Conservation (phyloP, 2,329 filamentous ascomycete species). For the Cordyceps tenuipes region DNA sequence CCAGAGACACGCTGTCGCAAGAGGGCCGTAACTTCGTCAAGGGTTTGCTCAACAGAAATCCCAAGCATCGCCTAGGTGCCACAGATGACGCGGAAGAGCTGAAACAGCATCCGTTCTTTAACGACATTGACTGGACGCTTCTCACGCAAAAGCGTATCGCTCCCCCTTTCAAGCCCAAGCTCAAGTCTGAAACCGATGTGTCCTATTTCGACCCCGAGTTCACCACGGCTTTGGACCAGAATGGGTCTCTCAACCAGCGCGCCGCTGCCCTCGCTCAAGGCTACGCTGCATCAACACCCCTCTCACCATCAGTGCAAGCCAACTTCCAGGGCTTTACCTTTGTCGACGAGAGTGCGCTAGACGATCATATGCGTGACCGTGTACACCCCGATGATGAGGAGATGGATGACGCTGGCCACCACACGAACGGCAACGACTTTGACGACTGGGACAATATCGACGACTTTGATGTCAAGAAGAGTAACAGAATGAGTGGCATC, state of each 20-base stretch:
- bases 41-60: constrained; percentile 91
- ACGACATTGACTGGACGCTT: constrained; percentile 85
- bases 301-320: constrained; percentile 92
- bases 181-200: constrained; percentile 91
- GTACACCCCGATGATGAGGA: constrained; percentile 44
- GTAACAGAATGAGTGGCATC: constrained; percentile 57
- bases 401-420: constrained; percentile 44
- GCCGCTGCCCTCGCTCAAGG: constrained; percentile 80
- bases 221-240: constrained; percentile 83
- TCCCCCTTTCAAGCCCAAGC: constrained; percentile 93
- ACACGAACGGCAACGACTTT: constrained; percentile 30
- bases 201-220: constrained; percentile 99
- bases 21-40: constrained; percentile 98
- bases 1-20: constrained; percentile 84
- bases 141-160: constrained; percentile 85
- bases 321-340: constrained; percentile 99
- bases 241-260: constrained; percentile 81
- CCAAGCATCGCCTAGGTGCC: constrained; percentile 87
- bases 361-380: constrained; percentile 65
- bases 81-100: constrained; percentile 87
- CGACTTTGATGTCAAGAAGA: constrained; percentile 42
- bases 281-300: constrained; percentile 79
- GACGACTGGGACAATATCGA: constrained; percentile 53
- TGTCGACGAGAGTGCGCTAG: constrained; percentile 93
- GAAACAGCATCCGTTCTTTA: constrained; percentile 90